Base-by-base conservation (phyloP, 2,329 filamentous ascomycete species). In the Penicillium sp. region DNA sequence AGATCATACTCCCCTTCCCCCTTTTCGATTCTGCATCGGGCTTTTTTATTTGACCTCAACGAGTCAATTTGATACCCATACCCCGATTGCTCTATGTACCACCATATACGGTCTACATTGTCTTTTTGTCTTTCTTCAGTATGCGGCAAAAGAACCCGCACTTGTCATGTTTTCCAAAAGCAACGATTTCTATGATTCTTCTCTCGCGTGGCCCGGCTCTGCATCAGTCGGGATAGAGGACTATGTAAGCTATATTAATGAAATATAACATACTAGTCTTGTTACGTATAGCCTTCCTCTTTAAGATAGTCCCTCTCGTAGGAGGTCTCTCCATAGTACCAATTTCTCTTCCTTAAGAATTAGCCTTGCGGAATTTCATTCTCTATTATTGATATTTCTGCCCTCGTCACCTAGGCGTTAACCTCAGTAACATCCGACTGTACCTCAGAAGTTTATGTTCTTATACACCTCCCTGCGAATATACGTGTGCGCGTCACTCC, bases 11-110 rank as follows among this genome's bases (percentile, higher is more conserved):
- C n/a, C 13, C 31, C 44, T 44, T 33, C 43, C 16, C 19, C 19
- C 29, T 26, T 26, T 21, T 61, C 55, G 43, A 37, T 57, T 54
- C 55, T 58, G 53, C 59, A 60, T 60, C 53, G 50, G 62, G 55
- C n/a, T 3, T 54, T 54, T 46, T 57, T 55, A 29, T 25, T 42
- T 42, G 19, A 42, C 44, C 52, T 53, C 45, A 26, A 31, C 21
- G 59, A 60, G 48, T 43, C 49, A 45, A 44, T 55, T 65, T 66
- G 65, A 67, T 67, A 66, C 63, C 62, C 62, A 64, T 54, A 50
- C 44, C 60, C 60, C 61, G 62, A 62, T 59, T 56, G 57, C 57
- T 48, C 59, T 27, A 57, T 67, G 63, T 65, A 65, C 53, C 50
- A 64, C 53, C 53, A 67, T 61, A 67, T 60, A 58, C 44, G 59